These are phyloP conservation scores for Leccinum pachyderme DNA, from an alignment of 1,284 basidiomycete species.

Conservation along the genomic window DNA sequence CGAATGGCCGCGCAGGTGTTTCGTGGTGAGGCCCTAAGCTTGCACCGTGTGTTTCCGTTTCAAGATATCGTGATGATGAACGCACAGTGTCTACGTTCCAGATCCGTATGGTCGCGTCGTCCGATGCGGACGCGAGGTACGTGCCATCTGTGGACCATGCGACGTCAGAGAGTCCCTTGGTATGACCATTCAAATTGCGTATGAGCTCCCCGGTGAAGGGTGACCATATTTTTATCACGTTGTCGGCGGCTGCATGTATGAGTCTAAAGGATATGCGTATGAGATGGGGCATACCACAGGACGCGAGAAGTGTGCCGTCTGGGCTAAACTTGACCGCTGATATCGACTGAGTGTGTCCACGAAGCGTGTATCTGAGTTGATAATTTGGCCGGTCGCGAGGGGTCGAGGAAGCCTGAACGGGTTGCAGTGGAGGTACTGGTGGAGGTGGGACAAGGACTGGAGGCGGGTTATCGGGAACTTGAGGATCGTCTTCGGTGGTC, in stretches of 20 bases:
- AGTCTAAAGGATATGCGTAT: not conserved
- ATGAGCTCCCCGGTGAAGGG: slow-evolving; percentile 75
- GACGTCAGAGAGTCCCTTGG: slow-evolving; percentile 84
- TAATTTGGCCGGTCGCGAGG: slow-evolving; percentile 66
- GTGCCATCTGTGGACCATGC: slow-evolving; percentile 83
- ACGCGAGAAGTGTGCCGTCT: slow-evolving; percentile 76
- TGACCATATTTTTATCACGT: slow-evolving; percentile 77
- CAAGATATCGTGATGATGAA: slow-evolving; percentile 15
- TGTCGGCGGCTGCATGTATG: slow-evolving; percentile 61
- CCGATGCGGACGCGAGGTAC: slow-evolving; percentile 85
- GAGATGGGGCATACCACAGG: slow-evolving; percentile 57
- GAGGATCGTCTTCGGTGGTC: slow-evolving; percentile 79
- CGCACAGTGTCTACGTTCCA: slow-evolving; percentile 80
- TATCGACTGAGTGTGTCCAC: slow-evolving; percentile 73
- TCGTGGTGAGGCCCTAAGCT: slow-evolving; percentile 62
- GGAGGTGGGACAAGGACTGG: slow-evolving; percentile 37
- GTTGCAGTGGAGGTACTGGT: slow-evolving; percentile 35
- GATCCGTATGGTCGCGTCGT: slow-evolving; percentile 83
- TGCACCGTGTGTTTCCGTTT: slow-evolving; percentile 2
- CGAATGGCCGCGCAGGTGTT: slow-evolving; percentile 76
- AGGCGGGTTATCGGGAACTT: slow-evolving; percentile 59
- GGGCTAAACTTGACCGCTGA: slow-evolving; percentile 85
- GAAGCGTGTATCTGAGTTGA: slow-evolving; percentile 59
- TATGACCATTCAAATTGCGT: slow-evolving; percentile 69
- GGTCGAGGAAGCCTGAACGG: slow-evolving; percentile 21